Conservation (phyloP, 495 filamentous ascomycete genomes). For the Xylona heveae region DNA sequence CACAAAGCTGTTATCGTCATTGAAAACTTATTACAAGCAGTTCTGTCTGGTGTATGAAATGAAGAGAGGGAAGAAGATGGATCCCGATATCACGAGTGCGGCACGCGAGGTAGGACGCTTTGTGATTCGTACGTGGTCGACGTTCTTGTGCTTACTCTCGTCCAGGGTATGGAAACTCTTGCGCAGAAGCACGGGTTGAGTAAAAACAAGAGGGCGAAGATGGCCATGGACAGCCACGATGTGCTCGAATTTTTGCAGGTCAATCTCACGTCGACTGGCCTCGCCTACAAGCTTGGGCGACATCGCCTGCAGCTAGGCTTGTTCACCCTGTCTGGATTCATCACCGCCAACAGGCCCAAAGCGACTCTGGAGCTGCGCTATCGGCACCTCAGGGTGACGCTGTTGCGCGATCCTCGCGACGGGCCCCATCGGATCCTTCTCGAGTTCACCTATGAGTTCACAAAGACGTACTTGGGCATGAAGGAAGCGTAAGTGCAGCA, state of each 20-base stretch:
- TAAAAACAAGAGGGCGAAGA: too few relatives aligned
- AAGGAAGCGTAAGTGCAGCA: conserved; percentile 14
- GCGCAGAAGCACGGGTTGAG: neutral
- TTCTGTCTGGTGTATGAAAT: conserved; percentile 14
- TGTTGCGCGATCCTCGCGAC: conserved; percentile 14
- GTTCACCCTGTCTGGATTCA: conserved; percentile 14
- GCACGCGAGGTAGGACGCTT: too few relatives aligned
- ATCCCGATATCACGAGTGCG: too few relatives aligned
- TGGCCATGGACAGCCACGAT: conserved; percentile 12
- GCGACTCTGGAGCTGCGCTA: conserved; percentile 14
- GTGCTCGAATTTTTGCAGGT: conserved; percentile 11
- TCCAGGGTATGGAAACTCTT: too few relatives aligned
- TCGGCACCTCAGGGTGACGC: conserved; percentile 2
- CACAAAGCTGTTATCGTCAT: conserved; percentile 10
- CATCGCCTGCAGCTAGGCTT: conserved; percentile 12
- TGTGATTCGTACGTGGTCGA: too few relatives aligned
- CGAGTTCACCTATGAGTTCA: conserved; percentile 17
- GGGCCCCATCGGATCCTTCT: conserved; percentile 14
- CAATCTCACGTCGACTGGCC: conserved; percentile 12
- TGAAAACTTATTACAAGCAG: conserved; percentile 14
- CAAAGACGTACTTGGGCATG: conserved; percentile 13
- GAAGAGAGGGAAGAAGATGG: conserved; percentile 11
- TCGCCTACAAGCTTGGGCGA: conserved; percentile 11
- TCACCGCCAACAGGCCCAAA: conserved; percentile 12
- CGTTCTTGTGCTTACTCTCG: too few relatives aligned